Percentiles rank a stretch among this genome's conserved stretches.
These are phyloP conservation scores for Albatrellus ellisii DNA, from an alignment of 768 basidiomycete species.

Conservation along the genomic window DNA sequence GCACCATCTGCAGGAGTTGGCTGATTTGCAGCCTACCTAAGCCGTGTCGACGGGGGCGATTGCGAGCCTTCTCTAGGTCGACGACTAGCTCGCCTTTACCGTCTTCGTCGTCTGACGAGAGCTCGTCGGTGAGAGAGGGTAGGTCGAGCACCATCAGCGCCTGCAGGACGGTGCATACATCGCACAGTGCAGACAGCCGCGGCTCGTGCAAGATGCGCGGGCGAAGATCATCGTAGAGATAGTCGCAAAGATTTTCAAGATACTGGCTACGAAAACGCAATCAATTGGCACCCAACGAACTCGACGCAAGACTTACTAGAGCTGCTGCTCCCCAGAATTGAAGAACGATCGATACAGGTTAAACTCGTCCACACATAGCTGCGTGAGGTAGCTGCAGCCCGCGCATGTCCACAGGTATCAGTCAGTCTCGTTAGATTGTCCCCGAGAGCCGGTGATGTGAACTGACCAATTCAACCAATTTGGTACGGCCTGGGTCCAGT, in stretches of 20 bases:
- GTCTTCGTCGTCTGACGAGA: conserved; percentile 21
- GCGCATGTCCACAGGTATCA: conserved; percentile 71
- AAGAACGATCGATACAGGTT: conserved; percentile 79
- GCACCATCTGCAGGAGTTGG: conserved; percentile 72
- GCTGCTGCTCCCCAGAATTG: conserved; percentile 62
- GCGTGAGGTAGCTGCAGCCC: conserved; percentile 88
- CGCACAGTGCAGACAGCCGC: conserved; percentile 75
- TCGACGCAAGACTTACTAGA: conserved; percentile 45
- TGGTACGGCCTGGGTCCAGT: conserved; percentile 65
- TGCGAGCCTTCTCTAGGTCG: conserved; percentile 16
- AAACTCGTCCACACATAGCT: conserved; percentile 86
- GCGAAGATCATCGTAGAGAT: conserved; percentile 90
- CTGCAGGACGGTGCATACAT: conserved; percentile 92
- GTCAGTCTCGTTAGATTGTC: background rate
- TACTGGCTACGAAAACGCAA: conserved; percentile 49
- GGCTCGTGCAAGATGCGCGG: conserved; percentile 93
- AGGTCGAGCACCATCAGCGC: conserved; percentile 92
- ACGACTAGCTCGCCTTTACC: conserved; percentile 16
- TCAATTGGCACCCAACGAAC: background rate
- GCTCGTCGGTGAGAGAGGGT: conserved; percentile 26
- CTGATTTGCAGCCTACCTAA: conserved; percentile 63
- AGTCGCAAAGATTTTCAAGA: conserved; percentile 84
- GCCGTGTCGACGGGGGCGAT: too few species aligned
- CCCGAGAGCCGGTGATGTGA: background rate
- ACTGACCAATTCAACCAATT: conserved; percentile 77